Base-by-base conservation (phyloP, 768 basidiomycete species). In the Lyophyllum decastes region DNA sequence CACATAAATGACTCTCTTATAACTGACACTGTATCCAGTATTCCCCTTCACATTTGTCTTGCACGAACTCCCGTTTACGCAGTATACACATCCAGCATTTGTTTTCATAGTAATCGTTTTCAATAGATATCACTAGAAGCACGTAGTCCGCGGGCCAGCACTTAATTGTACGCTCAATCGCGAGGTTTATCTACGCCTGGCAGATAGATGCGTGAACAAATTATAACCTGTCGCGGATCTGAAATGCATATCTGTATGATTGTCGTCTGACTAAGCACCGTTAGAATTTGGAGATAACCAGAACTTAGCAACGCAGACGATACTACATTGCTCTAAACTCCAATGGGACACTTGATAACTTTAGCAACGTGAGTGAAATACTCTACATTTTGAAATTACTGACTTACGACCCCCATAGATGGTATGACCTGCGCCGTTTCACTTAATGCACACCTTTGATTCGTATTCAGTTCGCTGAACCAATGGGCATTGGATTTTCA, bases 401-500 rank as follows among this genome's bases (percentile, higher is more conserved):
- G 9, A 61, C 48, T 57, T 22, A 43, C 21, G 11, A 27, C 2
- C 43, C 26, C 34, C 22, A 9, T 24, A 63, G 62, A 59, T 65
- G 64, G 61, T 64, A 60, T 44, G 61, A 41, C 40, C 2, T 26
- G 26, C 56, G 57, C 27, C 24, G 40, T 27, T 61, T 8, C 30
- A 34, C 34, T 55, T 22, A 34, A 22, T 53, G 54, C 21, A n/a
- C n/a, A 7, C 49, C 19, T 1, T 52, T 62, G 12, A 60, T 46
- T 34, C 24, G 34, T 41, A 22, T 30, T 54, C 64, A 96, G 94
- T 70, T 95, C 94, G 16, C 78, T 99, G 26, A 96, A 98, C 67
- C 96, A 99, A 73, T 98, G 96, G 94, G 92, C 97, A 7, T 75
- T 98, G 38, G 96, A 98, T 71, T 98, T 98, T 60, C 87, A 95